phyloP scores from a whole-genome alignment of 495 filamentous ascomycete species.

The Aspergillus mulundensis region DNA sequence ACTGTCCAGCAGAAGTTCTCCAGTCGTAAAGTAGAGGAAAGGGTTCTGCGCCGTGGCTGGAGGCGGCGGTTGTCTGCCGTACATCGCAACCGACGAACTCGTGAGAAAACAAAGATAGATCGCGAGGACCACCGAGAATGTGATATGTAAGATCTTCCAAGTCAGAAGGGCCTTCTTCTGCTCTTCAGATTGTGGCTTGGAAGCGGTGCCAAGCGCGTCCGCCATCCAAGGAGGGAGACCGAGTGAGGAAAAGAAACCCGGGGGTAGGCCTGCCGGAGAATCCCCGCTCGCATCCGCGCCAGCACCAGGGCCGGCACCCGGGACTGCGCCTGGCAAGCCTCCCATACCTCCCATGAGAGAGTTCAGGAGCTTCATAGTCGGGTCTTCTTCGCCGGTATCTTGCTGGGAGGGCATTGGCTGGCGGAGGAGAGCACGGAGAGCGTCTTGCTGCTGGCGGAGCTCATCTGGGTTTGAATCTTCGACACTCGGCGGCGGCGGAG shows the following conservation, averaged over 20 bases:
- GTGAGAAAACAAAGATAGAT: slow-evolving; percentile 57
- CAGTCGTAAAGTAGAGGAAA: slow-evolving; percentile 79
- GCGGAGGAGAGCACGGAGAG: slow-evolving; percentile 42
- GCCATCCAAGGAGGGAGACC: slow-evolving; percentile 46
- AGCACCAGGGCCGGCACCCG: slow-evolving; percentile 22
- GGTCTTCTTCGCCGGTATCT: slow-evolving; percentile 43
- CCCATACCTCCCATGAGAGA: slow-evolving; percentile 56
- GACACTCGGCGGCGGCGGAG: slow-evolving; percentile 2
- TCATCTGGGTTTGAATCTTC: slow-evolving; percentile 18
- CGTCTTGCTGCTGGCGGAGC: slow-evolving; percentile 40
- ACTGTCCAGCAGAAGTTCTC: slow-evolving; percentile 67
- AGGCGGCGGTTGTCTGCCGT: slow-evolving; percentile 49
- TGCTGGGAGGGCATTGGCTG: slow-evolving; percentile 28
- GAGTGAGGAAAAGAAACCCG: slow-evolving; percentile 31
- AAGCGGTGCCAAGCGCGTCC: slow-evolving; percentile 31
- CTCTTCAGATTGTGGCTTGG: slow-evolving; percentile 31
- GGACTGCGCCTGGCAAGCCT: slow-evolving; percentile 30
- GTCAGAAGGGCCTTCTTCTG: slow-evolving; percentile 49
- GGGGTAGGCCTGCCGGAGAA: slow-evolving; percentile 27
- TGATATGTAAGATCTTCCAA: slow-evolving; percentile 73
- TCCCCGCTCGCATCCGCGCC: background rate
- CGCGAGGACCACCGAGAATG: slow-evolving; percentile 67
- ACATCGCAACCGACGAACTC: slow-evolving; percentile 34
- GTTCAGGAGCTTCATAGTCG: slow-evolving; percentile 57
- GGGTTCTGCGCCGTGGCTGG: slow-evolving; percentile 62